Conservation (phyloP, 2,329 filamentous ascomycete species). For the Pseudogymnoascus sp. region DNA sequence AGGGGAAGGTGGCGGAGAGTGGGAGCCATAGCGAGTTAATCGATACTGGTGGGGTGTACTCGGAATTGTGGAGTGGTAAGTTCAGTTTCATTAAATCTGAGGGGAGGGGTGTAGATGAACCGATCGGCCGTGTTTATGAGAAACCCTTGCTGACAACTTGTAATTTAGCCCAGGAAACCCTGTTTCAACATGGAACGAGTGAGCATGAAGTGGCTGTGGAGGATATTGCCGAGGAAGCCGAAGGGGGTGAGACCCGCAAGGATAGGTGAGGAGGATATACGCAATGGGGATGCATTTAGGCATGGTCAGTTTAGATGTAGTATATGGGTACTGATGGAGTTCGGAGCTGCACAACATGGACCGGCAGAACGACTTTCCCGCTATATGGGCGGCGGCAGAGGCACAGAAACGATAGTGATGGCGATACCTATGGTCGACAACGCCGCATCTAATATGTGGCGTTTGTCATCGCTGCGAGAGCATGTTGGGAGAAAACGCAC, state of each 20-base stretch:
- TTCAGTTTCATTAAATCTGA: slow-evolving; percentile 17
- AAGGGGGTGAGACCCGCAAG: background rate
- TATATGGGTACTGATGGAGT: background rate
- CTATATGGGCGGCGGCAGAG: background rate
- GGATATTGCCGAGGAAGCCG: slow-evolving; percentile 9
- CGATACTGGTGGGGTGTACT: slow-evolving; percentile 71
- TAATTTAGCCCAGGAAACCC: slow-evolving; percentile 52
- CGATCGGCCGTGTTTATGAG: background rate
- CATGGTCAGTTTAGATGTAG: background rate
- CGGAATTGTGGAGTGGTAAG: slow-evolving; percentile 83
- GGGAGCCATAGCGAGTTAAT: slow-evolving; percentile 83
- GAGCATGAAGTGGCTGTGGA: slow-evolving; percentile 28
- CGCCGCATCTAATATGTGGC: background rate
- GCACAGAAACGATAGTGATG: background rate
- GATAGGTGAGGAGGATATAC: background rate
- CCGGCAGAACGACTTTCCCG: background rate
- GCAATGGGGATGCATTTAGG: background rate
- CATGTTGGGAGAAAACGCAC: background rate
- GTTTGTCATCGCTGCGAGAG: background rate
- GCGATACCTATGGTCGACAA: background rate
- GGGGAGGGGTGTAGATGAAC: background rate
- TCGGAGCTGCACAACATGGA: background rate
- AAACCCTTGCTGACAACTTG: slow-evolving; percentile 4
- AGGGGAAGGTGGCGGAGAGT: slow-evolving; percentile 77
- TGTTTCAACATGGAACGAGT: slow-evolving; percentile 43